Conservation (phyloP, 768 basidiomycete species). For the Lactifluus echinatus region DNA sequence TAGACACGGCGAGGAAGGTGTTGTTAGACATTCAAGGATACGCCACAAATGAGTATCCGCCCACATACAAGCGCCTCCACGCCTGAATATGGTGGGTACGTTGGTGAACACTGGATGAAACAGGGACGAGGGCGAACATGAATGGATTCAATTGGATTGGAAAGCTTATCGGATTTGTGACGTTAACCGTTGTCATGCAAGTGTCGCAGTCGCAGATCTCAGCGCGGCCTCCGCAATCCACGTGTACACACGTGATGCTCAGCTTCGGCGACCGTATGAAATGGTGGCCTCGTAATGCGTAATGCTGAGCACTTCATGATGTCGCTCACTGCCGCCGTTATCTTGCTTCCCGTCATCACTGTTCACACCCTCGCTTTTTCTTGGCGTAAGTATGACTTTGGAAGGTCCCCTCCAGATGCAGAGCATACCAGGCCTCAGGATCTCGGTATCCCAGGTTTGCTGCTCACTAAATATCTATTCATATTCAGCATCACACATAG, state of each 20-base stretch:
- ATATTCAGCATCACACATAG: neutral
- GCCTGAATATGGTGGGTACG: too few relatives aligned
- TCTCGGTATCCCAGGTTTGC: neutral
- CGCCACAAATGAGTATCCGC: too few relatives aligned
- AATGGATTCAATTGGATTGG: neutral
- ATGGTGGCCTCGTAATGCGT: neutral
- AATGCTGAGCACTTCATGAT: neutral
- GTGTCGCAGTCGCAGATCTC: too few relatives aligned
- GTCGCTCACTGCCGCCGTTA: neutral
- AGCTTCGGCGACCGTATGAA: neutral
- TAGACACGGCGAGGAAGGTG: too few relatives aligned
- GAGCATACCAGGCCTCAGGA: neutral
- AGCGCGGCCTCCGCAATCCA: neutral
- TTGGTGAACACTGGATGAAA: too few relatives aligned
- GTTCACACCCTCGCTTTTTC: neutral
- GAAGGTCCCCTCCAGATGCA: neutral
- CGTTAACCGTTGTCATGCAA: neutral
- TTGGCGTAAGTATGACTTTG: neutral
- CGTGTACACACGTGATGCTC: neutral
- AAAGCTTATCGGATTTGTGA: neutral
- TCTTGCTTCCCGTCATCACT: neutral
- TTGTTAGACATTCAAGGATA: too few relatives aligned
- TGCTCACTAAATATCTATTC: neutral
- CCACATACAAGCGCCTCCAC: too few relatives aligned
- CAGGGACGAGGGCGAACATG: too few relatives aligned